Evolutionary conservation across 139 green algal species (phyloP).

Genomic region (Diplosphaera chodatii): DNA sequence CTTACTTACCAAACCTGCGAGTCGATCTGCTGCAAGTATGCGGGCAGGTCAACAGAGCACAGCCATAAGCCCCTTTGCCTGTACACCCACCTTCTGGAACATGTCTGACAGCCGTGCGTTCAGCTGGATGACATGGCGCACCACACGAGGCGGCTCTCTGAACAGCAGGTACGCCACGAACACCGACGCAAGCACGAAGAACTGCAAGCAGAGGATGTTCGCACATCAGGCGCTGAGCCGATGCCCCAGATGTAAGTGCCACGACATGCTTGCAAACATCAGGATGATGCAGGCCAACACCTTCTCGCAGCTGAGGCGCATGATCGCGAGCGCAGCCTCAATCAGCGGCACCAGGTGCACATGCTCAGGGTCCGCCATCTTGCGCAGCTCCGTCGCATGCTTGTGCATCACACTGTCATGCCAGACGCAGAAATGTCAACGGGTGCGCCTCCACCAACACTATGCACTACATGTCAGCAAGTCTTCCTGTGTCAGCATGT

Average conservation of each 20-base stretch:
- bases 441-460: too few species aligned
- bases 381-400: conserved; percentile 27
- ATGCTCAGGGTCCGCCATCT: conserved; percentile 40
- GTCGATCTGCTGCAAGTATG: neutral
- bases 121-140: conserved; percentile 29
- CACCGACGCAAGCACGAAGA: conserved; percentile 68
- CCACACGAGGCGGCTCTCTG: conserved; percentile 19
- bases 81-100: conserved; percentile 49
- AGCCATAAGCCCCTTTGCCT: too few species aligned
- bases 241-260: neutral
- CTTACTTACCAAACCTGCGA: too few species aligned
- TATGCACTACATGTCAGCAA: too few species aligned
- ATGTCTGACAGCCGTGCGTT: conserved; percentile 31
- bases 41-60: too few species aligned
- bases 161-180: conserved; percentile 66
- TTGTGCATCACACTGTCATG: conserved; percentile 11
- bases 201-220: conserved; percentile 9
- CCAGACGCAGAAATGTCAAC: too few species aligned
- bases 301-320: conserved; percentile 78
- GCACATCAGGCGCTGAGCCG: too few species aligned
- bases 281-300: neutral
- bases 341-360: conserved; percentile 54
- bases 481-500: too few species aligned
- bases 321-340: conserved; percentile 69
- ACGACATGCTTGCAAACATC: neutral